These are phyloP conservation scores for Claviceps sp. DNA, from an alignment of 2,329 filamentous ascomycete species.

Conservation along the genomic window DNA sequence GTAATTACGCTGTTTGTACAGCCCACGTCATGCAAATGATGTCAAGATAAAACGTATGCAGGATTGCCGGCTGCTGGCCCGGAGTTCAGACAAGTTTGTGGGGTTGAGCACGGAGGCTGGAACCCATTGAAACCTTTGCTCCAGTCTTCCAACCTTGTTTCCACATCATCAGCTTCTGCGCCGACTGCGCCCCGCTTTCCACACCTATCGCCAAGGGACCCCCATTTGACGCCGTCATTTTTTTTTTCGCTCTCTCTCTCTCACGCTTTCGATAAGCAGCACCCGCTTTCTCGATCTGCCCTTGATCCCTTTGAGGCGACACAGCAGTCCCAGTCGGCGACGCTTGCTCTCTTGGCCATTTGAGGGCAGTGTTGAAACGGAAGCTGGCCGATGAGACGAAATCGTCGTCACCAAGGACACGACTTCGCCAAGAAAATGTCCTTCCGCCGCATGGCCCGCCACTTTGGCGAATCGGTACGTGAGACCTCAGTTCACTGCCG, in stretches of 20 bases:
- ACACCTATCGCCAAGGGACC: not conserved
- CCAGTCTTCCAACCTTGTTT: not conserved
- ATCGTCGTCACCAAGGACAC: not conserved
- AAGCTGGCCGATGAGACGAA: slow-evolving; percentile 1
- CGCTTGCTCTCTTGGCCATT: not conserved
- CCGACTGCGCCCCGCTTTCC: slow-evolving; percentile 3
- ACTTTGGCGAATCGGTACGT: slow-evolving; percentile 34
- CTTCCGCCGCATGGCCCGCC: slow-evolving; percentile 30
- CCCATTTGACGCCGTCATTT: not conserved
- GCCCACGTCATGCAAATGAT: too few species aligned
- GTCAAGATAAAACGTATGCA: too few species aligned
- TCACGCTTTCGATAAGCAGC: slow-evolving; percentile 1
- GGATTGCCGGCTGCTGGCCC: too few species aligned
- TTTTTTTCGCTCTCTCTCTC: not conserved
- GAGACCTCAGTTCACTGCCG: not conserved
- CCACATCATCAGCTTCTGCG: not conserved
- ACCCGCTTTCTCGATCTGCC: slow-evolving; percentile 5
- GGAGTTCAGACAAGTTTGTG: too few species aligned
- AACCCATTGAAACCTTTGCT: too few species aligned
- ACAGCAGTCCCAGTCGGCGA: slow-evolving; percentile 5
- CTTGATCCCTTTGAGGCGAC: slow-evolving; percentile 4
- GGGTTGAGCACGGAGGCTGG: too few species aligned
- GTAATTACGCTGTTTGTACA: too few species aligned
- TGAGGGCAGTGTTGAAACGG: not conserved
- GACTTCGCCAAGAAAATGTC: slow-evolving; percentile 16